phyloP scores from a whole-genome alignment of 306 rosid species.

The Oemleria cerasiformis region DNA sequence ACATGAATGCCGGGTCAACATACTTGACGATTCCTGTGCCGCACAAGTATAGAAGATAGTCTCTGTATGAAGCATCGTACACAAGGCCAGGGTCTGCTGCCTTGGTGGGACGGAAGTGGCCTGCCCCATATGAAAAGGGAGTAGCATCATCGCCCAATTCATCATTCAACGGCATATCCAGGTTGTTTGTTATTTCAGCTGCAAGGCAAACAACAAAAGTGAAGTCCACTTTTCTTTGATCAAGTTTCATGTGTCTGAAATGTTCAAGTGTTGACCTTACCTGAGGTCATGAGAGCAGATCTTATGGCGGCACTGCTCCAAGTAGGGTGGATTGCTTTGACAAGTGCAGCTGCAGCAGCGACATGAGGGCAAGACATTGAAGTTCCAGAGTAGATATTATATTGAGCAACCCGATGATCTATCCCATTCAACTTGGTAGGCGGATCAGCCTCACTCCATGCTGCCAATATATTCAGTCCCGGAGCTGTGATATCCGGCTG shows the following conservation, averaged over 20 bases:
- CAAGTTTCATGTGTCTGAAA: not conserved
- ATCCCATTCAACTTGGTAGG: constrained; percentile 54
- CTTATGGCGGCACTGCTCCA: constrained; percentile 89
- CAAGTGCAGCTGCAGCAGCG: constrained; percentile 69
- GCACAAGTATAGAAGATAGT: constrained; percentile 66
- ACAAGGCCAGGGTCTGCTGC: constrained; percentile 85
- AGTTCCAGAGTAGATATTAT: constrained; percentile 78
- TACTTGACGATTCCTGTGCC: constrained; percentile 35
- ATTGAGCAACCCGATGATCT: constrained; percentile 61
- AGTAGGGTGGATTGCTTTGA: constrained; percentile 75
- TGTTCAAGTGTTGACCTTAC: constrained; percentile 23
- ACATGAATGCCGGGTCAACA: constrained; percentile 31
- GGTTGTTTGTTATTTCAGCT: constrained; percentile 63
- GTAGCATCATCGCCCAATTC: constrained; percentile 53
- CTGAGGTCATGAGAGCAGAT: constrained; percentile 92
- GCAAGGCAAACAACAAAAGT: constrained; percentile 19
- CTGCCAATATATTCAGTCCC: constrained; percentile 86
- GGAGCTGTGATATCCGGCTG: constrained; percentile 99
- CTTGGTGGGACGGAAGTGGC: constrained; percentile 67
- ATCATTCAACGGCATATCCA: constrained; percentile 53
- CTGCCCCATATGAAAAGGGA: constrained; percentile 77
- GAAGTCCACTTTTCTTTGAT: not conserved
- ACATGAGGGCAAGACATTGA: constrained; percentile 98
- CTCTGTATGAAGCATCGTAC: constrained; percentile 69
- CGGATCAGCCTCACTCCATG: constrained; percentile 72